phyloP scores from a whole-genome alignment of 176 grass and related monocot species.

The Cenchrus fungigraminus region DNA sequence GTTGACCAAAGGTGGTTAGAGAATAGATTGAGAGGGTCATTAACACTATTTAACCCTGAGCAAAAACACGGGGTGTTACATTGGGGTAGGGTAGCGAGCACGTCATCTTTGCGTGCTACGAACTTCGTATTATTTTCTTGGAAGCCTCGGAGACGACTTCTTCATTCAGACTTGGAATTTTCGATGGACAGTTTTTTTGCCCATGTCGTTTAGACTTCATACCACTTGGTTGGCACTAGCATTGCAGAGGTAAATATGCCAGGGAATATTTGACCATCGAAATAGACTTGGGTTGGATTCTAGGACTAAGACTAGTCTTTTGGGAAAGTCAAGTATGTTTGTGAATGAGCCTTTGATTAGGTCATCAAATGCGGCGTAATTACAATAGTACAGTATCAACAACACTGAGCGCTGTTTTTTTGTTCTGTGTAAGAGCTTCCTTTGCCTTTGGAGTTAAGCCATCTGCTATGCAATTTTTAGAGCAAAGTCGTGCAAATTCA shows the following conservation, averaged over 20 bases:
- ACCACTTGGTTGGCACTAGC: not conserved
- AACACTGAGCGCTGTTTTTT: too few relatives aligned
- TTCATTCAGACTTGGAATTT: too few relatives aligned
- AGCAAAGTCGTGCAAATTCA: too few relatives aligned
- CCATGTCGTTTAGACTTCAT: not conserved
- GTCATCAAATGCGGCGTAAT: too few relatives aligned
- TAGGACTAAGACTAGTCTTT: not conserved
- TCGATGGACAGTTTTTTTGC: not conserved
- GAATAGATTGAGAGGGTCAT: too few relatives aligned
- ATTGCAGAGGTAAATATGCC: not conserved
- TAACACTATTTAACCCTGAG: too few relatives aligned
- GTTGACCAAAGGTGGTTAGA: too few relatives aligned
- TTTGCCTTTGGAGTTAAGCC: too few relatives aligned
- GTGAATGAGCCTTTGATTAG: not conserved
- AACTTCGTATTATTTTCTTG: not conserved
- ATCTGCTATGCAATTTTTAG: too few relatives aligned
- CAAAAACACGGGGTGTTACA: too few relatives aligned
- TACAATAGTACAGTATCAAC: too few relatives aligned
- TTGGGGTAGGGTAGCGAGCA: not conserved
- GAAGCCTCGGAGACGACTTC: not conserved
- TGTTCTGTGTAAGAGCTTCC: too few relatives aligned
- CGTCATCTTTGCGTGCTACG: constrained; percentile 22
- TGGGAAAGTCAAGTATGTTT: not conserved
- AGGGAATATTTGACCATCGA: not conserved
- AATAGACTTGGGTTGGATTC: not conserved